phyloP scores from a whole-genome alignment of 2,329 filamentous ascomycete genomes.

The Fusarium dimerum region DNA sequence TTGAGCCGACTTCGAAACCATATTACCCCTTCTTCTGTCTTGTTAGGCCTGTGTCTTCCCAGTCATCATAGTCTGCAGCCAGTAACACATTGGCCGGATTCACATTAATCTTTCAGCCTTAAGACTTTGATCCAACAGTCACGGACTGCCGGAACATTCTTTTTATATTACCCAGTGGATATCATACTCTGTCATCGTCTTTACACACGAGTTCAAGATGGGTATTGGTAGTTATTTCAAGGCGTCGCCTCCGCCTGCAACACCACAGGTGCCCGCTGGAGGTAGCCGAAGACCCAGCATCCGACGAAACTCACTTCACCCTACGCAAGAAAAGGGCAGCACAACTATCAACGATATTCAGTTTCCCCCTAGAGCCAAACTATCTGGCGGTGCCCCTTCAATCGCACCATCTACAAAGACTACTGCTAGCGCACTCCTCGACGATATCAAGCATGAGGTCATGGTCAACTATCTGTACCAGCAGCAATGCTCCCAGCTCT shows the following conservation, averaged over 20 bases:
- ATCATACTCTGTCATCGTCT: background rate
- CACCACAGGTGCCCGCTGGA: constrained; percentile 12
- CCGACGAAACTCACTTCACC: constrained; percentile 24
- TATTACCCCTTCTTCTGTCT: no score
- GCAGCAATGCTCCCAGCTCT: constrained; percentile 73
- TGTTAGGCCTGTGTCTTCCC: no score
- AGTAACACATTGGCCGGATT: no score
- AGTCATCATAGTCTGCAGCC: no score
- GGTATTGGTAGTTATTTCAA: constrained; percentile 65
- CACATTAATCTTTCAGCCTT: no score
- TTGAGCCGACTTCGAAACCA: no score
- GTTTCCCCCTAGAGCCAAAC: constrained; percentile 50
- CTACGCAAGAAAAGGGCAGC: constrained; percentile 39
- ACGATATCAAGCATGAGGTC: constrained; percentile 78
- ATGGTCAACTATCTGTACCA: constrained; percentile 85
- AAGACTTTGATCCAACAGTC: no score
- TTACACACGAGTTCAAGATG: constrained; percentile 43
- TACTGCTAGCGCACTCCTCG: constrained; percentile 55
- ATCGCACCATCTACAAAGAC: constrained; percentile 48
- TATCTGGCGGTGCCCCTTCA: constrained; percentile 54
- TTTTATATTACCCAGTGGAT: background rate
- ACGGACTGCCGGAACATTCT: background rate
- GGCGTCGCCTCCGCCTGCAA: constrained; percentile 33
- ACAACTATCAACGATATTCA: constrained; percentile 42
- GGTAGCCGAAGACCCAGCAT: constrained; percentile 17